Conservation (phyloP, 352 stramenopile genomes). For the Phytophthora chlamydospora region DNA sequence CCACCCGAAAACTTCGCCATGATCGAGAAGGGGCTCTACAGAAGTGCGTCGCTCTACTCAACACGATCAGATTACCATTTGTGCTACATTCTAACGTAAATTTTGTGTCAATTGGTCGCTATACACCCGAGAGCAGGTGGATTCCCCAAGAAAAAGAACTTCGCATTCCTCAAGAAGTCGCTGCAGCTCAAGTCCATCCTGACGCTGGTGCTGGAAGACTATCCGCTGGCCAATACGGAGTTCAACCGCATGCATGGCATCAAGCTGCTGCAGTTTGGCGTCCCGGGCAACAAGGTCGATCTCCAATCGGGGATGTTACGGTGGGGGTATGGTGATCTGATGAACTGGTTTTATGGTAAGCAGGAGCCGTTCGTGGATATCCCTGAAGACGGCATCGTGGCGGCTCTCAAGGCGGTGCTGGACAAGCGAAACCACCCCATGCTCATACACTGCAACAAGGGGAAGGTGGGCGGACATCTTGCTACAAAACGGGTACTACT, state of each 20-base stretch:
- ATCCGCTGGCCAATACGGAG: conserved; percentile 79
- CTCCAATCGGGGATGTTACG: not conserved
- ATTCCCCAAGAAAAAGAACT: conserved; percentile 92
- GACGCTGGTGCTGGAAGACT: conserved; percentile 88
- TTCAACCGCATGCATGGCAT: conserved; percentile 86
- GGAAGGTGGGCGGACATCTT: conserved; percentile 54
- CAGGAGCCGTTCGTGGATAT: conserved; percentile 90
- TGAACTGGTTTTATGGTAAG: conserved; percentile 2
- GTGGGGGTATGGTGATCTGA: conserved; percentile 1
- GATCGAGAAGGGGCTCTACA: conserved; percentile 87
- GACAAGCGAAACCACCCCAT: conserved; percentile 88
- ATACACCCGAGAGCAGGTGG: conserved; percentile 38
- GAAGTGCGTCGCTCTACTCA: conserved; percentile 49
- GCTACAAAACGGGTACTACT: not conserved
- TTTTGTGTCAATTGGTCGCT: not conserved
- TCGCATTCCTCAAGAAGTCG: conserved; percentile 80
- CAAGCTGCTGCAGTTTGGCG: conserved; percentile 83
- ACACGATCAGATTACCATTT: too few species aligned
- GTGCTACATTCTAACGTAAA: not conserved
- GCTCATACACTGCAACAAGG: conserved; percentile 91
- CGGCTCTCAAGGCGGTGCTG: conserved; percentile 75
- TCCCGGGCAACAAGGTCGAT: conserved; percentile 82
- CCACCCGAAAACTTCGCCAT: conserved; percentile 90
- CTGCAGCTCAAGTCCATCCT: conserved; percentile 84
- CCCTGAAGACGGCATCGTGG: conserved; percentile 77